Percentiles rank a stretch among this genome's conserved stretches.
Evolutionary conservation across 768 basidiomycete genomes (phyloP).

Genomic region (Suillus cothurnatus): DNA sequence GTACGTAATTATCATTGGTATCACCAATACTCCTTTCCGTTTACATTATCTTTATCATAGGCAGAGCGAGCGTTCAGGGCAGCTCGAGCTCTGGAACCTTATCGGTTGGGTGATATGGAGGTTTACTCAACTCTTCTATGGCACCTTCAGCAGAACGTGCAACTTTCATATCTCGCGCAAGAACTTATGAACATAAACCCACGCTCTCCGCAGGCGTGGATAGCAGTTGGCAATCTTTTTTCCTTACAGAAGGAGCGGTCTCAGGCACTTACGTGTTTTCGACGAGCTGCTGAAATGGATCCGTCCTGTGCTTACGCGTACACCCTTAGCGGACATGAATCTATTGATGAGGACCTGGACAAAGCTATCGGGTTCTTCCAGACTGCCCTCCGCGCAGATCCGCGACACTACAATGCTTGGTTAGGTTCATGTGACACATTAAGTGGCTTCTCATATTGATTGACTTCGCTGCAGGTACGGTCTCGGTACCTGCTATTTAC

Average conservation of each 20-base stretch:
- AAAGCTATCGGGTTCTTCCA: slow-evolving; percentile 92
- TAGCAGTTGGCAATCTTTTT: slow-evolving; percentile 94
- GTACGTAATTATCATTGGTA: slow-evolving; percentile 50
- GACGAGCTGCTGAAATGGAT: slow-evolving; percentile 87
- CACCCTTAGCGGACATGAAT: slow-evolving; percentile 96
- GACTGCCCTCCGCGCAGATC: slow-evolving; percentile 86
- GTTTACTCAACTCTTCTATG: slow-evolving; percentile 94
- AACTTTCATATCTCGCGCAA: slow-evolving; percentile 91
- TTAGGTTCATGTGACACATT: slow-evolving; percentile 40
- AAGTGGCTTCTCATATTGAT: slow-evolving; percentile 22
- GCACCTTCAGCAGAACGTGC: slow-evolving; percentile 85
- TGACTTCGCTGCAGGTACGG: slow-evolving; percentile 77
- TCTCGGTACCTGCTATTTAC: slow-evolving; percentile 94
- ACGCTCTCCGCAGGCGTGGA: slow-evolving; percentile 90
- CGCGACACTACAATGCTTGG: slow-evolving; percentile 98
- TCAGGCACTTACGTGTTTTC: slow-evolving; percentile 93
- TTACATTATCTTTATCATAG: slow-evolving; percentile 44
- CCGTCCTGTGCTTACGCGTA: slow-evolving; percentile 93
- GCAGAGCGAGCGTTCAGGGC: slow-evolving; percentile 88
- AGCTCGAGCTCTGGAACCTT: slow-evolving; percentile 84
- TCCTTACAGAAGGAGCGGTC: slow-evolving; percentile 92
- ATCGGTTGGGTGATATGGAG: slow-evolving; percentile 91
- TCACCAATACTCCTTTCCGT: slow-evolving; percentile 17
- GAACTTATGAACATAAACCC: slow-evolving; percentile 85
- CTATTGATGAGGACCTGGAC: slow-evolving; percentile 93